Percentiles rank a stretch among this genome's conserved stretches.
phyloP scores from a whole-genome alignment of 2,329 filamentous ascomycete species.

The Fusarium miscanthi region DNA sequence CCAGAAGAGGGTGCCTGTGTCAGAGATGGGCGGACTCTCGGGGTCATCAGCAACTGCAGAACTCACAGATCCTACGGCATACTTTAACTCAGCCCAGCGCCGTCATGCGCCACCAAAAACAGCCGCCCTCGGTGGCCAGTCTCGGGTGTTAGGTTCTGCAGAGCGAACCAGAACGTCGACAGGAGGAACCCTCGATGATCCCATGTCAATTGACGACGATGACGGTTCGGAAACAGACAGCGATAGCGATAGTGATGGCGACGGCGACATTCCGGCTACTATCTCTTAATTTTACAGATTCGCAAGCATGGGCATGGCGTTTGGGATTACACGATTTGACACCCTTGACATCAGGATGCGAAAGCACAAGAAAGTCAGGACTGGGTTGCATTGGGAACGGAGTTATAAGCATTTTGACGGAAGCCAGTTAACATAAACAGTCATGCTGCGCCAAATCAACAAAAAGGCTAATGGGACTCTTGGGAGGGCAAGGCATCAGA shows the following conservation, averaged over 20 bases:
- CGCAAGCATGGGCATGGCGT: conserved; percentile 19
- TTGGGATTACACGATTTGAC: conserved; percentile 29
- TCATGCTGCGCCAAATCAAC: background rate
- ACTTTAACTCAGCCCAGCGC: conserved; percentile 38
- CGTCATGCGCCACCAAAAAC: conserved; percentile 19
- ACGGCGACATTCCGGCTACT: conserved; percentile 45
- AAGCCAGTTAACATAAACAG: background rate
- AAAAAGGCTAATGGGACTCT: background rate
- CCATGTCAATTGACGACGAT: conserved; percentile 44
- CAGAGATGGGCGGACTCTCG: conserved; percentile 51
- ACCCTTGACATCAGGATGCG: conserved; percentile 1
- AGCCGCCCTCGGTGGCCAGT: background rate
- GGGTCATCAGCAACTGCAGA: conserved; percentile 53
- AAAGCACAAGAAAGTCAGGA: background rate
- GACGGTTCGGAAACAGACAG: conserved; percentile 40
- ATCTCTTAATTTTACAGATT: conserved; percentile 1
- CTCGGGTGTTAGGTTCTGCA: background rate
- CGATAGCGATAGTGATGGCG: conserved; percentile 34
- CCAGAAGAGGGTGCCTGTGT: conserved; percentile 46
- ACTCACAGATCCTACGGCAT: conserved; percentile 51
- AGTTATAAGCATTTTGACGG: conserved; percentile 22
- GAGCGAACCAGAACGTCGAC: background rate
- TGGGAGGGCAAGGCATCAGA: conserved; percentile 2
- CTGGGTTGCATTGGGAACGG: conserved; percentile 3
- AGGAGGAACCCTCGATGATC: conserved; percentile 40